Conservation (phyloP, 352 stramenopile species). For the Pythium insidiosum region DNA sequence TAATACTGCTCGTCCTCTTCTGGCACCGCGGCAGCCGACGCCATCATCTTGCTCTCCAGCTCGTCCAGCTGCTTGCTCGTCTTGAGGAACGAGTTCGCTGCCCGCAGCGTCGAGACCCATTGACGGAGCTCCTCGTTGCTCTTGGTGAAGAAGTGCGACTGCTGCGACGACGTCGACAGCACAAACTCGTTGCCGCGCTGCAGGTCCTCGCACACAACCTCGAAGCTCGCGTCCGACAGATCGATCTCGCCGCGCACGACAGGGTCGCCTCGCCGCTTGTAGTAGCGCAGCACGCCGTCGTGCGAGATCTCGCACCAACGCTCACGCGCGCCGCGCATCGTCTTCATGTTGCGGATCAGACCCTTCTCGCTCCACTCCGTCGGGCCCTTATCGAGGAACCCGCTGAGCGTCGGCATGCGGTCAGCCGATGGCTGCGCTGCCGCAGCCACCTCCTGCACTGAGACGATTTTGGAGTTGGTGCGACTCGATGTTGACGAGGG, state of each 20-base stretch:
- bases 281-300: slow-evolving; percentile 75
- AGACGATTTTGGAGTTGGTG: slow-evolving; percentile 9
- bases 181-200: slow-evolving; percentile 72
- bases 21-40: slow-evolving; percentile 16
- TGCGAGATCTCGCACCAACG: slow-evolving; percentile 77
- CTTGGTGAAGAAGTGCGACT: slow-evolving; percentile 83
- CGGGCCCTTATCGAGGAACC: slow-evolving; percentile 82
- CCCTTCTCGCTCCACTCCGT: slow-evolving; percentile 76
- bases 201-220: slow-evolving; percentile 76
- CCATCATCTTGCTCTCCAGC: slow-evolving; percentile 21
- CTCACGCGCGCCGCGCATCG: slow-evolving; percentile 76
- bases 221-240: slow-evolving; percentile 64
- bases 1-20: slow-evolving; percentile 80
- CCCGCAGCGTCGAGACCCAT: slow-evolving; percentile 76
- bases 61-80: slow-evolving; percentile 29
- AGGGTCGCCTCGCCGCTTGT: slow-evolving; percentile 78
- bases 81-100: slow-evolving; percentile 55
- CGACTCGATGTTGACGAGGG: slow-evolving; percentile 1
- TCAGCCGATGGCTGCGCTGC: slow-evolving; percentile 14
- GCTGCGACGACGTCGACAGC: slow-evolving; percentile 71
- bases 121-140: slow-evolving; percentile 57
- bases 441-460: slow-evolving; percentile 12
- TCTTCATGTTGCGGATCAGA: slow-evolving; percentile 79
- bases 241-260: slow-evolving; percentile 81
- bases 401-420: slow-evolving; percentile 65